Percentiles rank a stretch among this genome's conserved stretches.
Conservation (phyloP, 805 yeast genomes). For the Barnettozyma botsteinii region DNA sequence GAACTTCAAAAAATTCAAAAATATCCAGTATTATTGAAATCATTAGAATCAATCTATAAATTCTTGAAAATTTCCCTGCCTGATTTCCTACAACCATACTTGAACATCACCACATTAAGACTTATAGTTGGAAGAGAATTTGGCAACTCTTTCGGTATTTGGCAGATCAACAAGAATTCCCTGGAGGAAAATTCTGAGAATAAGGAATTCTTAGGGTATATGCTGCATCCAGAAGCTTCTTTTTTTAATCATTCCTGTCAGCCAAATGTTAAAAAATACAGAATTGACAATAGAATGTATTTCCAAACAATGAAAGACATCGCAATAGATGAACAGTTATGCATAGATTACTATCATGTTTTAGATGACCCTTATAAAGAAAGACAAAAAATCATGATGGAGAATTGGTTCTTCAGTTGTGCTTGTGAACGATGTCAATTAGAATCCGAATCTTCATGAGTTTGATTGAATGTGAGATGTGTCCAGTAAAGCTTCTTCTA, state of each 20-base stretch:
- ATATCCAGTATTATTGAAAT: conserved; percentile 42
- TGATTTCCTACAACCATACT: conserved; percentile 26
- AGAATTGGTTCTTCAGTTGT: conserved; percentile 58
- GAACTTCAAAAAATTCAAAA: conserved; percentile 39
- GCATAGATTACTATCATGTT: conserved; percentile 56
- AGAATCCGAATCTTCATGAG: conserved; percentile 15
- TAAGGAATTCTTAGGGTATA: conserved; percentile 52
- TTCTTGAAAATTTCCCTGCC: conserved; percentile 39
- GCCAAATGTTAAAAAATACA: conserved; percentile 47
- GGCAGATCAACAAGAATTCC: conserved; percentile 38
- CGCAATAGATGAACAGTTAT: conserved; percentile 41
- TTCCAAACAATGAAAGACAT: conserved; percentile 41
- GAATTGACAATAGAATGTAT: conserved; percentile 33
- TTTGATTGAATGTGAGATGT: conserved; percentile 25
- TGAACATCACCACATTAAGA: conserved; percentile 38
- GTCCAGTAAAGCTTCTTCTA: conserved; percentile 37
- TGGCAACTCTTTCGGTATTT: conserved; percentile 66
- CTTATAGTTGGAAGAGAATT: conserved; percentile 51
- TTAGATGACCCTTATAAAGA: conserved; percentile 33
- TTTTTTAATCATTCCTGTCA: conserved; percentile 62
- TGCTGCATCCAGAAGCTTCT: conserved; percentile 57
- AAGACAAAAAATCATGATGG: conserved; percentile 38
- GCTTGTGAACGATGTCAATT: conserved; percentile 41
- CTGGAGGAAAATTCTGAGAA: conserved; percentile 34
- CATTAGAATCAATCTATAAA: conserved; percentile 44